A percentile compares a stretch with the other conserved stretches of the same genome.
Conservation (phyloP, 2,329 filamentous ascomycete genomes). For the Aphanocladium album region DNA sequence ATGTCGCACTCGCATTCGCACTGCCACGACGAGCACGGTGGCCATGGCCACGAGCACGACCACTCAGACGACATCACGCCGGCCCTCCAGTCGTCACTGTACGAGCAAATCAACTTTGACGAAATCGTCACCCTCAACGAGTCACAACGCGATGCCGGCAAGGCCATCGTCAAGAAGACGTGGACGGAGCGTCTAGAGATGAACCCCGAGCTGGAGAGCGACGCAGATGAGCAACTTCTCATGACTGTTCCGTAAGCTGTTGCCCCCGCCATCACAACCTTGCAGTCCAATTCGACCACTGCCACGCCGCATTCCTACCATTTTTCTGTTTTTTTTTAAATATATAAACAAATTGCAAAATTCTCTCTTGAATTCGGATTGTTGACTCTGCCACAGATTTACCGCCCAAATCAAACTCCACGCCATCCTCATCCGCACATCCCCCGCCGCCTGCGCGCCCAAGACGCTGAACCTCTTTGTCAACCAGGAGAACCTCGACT, state of each 20-base stretch:
- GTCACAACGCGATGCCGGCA: constrained; percentile 59
- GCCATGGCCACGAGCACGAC: constrained; percentile 64
- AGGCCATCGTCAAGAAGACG: constrained; percentile 78
- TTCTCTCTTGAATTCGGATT: too few species aligned
- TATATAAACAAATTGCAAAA: too few species aligned
- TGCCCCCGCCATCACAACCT: constrained; percentile 3
- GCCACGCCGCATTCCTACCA: too few species aligned
- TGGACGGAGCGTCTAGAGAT: constrained; percentile 74
- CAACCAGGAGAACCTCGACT: constrained; percentile 86
- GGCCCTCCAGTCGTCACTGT: constrained; percentile 83
- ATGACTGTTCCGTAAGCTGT: constrained; percentile 77
- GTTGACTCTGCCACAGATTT: too few species aligned
- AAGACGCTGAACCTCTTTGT: constrained; percentile 80
- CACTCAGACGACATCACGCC: constrained; percentile 91
- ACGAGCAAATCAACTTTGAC: constrained; percentile 88
- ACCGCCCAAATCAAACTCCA: constrained; percentile 91
- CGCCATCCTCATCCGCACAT: constrained; percentile 79
- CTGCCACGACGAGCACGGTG: constrained; percentile 47
- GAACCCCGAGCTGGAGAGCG: constrained; percentile 74
- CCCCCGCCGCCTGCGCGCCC: constrained; percentile 64
- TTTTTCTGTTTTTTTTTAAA: not conserved
- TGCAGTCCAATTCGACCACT: too few species aligned
- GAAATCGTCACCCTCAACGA: constrained; percentile 84
- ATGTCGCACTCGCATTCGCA: constrained; percentile 48
- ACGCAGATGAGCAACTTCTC: constrained; percentile 88